Base-by-base conservation (phyloP, 2,329 filamentous ascomycete genomes). In the Trichophyton verrucosum region DNA sequence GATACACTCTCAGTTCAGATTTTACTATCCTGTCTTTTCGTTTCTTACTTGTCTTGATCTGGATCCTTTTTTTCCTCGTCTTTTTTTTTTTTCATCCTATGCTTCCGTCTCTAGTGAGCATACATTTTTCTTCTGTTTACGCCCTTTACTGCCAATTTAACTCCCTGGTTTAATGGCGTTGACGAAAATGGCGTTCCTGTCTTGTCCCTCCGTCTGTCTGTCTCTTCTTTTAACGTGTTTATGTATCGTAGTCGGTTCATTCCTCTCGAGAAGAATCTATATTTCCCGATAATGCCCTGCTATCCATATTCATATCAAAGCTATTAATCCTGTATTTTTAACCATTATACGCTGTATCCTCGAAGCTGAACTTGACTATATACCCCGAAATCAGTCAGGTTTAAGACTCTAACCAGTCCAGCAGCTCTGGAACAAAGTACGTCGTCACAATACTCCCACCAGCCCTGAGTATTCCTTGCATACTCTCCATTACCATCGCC, bases 401-500 rank as follows among this genome's bases (percentile, higher is more conserved):
- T 58, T 33, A 61, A 53, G 27, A 64, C 6, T 60, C 53, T 65
- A 86, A 71, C 84, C 84, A 86, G 62, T 86, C 82, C 65, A 86
- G 67, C 65, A 86, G 85, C 57, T 86, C 88, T 0, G 94, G 94
- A 0, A 89, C 91, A 70, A 97, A 97, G 75, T 99, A 99, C 74
- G 84, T 94, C 68, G 97, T 83, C 49, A 99, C 82, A 69, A 99
- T 97, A 0, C 87, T 92, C 5, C 94, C 94, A 49, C 94, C 94
- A 7, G 94, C 94, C 66, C 94, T 82, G 63, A 99, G 76, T 64
- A 99, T 97, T 24, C 91, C 90, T 74, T 97, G 89, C 0, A 90
- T 95, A 62, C 89, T 87, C 78, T 99, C 94, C 68, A 96, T 91
- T 0, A 90, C 94, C 89, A 96, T 96, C 3, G 86, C 80, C 78